Percentiles rank a stretch among this genome's conserved stretches.
Evolutionary conservation across 441 rosid genomes (phyloP).

Genomic region (Populus hybrid): DNA sequence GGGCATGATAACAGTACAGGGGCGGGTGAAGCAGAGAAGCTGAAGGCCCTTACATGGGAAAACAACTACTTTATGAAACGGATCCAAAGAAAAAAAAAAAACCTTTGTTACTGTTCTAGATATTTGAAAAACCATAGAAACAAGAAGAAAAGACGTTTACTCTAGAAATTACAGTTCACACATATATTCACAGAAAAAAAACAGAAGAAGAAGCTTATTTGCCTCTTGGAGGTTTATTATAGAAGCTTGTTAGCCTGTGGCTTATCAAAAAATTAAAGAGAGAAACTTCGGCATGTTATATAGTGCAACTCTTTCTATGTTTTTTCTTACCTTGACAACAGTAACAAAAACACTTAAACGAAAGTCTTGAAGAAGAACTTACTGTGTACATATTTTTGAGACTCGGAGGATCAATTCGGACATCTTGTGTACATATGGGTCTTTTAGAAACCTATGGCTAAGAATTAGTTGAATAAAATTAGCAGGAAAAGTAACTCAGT

Average conservation of each 20-base stretch:
- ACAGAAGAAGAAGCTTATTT: too few relatives aligned
- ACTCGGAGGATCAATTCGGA: background rate
- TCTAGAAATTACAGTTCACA: background rate
- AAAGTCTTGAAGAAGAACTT: too few relatives aligned
- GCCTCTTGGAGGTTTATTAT: too few relatives aligned
- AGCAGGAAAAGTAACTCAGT: constrained; percentile 18
- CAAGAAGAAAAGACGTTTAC: background rate
- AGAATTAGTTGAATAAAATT: background rate
- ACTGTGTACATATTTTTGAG: too few relatives aligned
- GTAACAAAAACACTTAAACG: too few relatives aligned
- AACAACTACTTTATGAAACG: constrained; percentile 21
- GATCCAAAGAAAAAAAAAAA: constrained; percentile 20
- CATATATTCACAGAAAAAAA: background rate
- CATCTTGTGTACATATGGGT: background rate
- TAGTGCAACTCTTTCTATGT: too few relatives aligned
- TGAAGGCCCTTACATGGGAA: constrained; percentile 26
- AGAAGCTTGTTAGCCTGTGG: too few relatives aligned
- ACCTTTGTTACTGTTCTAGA: constrained; percentile 16
- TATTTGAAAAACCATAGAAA: constrained; percentile 3
- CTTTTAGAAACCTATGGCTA: background rate
- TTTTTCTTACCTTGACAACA: background rate
- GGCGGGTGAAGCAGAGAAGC: constrained; percentile 19
- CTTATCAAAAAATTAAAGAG: too few relatives aligned
- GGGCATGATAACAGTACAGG: constrained; percentile 17
- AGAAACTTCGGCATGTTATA: too few relatives aligned